Conservation (phyloP, 2,329 filamentous ascomycete genomes). For the Pseudogymnoascus sp. region DNA sequence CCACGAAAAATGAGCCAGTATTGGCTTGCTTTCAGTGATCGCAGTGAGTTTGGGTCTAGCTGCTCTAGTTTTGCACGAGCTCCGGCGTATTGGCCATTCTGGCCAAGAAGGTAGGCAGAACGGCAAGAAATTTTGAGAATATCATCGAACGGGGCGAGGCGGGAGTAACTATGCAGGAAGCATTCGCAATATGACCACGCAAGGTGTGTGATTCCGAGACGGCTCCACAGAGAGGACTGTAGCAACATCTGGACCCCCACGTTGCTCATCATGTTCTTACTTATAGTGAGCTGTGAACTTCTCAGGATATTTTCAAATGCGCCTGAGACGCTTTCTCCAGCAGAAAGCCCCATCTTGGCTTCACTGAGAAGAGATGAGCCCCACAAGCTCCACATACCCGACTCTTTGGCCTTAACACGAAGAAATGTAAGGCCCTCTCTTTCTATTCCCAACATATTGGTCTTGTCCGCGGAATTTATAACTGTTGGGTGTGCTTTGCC, state of each 20-base stretch:
- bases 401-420: constrained; percentile 76
- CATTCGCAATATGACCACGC: constrained; percentile 58
- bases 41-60: constrained; percentile 52
- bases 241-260: constrained; percentile 68
- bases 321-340: constrained; percentile 53
- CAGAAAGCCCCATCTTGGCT: constrained; percentile 67
- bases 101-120: constrained; percentile 56
- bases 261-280: constrained; percentile 62
- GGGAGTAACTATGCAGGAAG: constrained; percentile 64
- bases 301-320: constrained; percentile 74
- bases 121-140: constrained; percentile 65
- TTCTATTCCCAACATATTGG: constrained; percentile 66
- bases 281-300: constrained; percentile 72
- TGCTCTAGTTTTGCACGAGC: constrained; percentile 52
- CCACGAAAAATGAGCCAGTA: constrained; percentile 60
- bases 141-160: constrained; percentile 64
- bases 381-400: constrained; percentile 75
- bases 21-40: constrained; percentile 70
- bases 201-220: constrained; percentile 55
- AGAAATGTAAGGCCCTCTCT: constrained; percentile 77
- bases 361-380: constrained; percentile 79
- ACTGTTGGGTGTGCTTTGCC: constrained; percentile 73
- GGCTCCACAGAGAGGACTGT: constrained; percentile 63
- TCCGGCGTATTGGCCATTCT: constrained; percentile 61
- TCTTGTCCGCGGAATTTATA: constrained; percentile 60